These are phyloP conservation scores for Toxicodendron radicans DNA, from an alignment of 345 rosid genomes.

Conservation along the genomic window DNA sequence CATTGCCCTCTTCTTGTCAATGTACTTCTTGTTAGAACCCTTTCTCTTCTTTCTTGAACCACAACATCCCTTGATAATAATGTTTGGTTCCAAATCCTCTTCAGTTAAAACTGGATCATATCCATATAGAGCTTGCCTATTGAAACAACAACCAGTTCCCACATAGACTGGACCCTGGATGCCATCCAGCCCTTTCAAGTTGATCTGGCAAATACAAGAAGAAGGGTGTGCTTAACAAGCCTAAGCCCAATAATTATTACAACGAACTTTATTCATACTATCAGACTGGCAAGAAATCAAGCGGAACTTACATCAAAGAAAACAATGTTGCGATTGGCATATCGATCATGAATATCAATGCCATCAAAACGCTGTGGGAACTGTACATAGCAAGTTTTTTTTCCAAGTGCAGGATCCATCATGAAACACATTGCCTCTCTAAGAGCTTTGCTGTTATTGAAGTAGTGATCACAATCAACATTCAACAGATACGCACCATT, in stretches of 20 bases:
- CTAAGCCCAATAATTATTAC: slow-evolving; percentile 5
- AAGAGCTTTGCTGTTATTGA: slow-evolving; percentile 96
- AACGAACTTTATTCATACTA: not conserved
- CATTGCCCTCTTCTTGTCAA: slow-evolving; percentile 74
- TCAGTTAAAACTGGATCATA: slow-evolving; percentile 97
- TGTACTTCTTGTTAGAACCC: slow-evolving; percentile 63
- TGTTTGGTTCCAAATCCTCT: slow-evolving; percentile 92
- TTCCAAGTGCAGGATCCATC: slow-evolving; percentile 93
- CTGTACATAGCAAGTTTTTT: slow-evolving; percentile 96
- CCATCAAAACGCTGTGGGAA: slow-evolving; percentile 99
- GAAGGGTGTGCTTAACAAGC: slow-evolving; percentile 3
- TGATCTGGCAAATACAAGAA: slow-evolving; percentile 58
- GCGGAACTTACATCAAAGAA: slow-evolving; percentile 85
- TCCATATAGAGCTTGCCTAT: slow-evolving; percentile 97
- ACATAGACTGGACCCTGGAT: slow-evolving; percentile 99
- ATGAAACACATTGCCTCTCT: slow-evolving; percentile 99
- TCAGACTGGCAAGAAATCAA: slow-evolving; percentile 17
- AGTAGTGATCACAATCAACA: slow-evolving; percentile 99
- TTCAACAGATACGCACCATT: slow-evolving; percentile 98
- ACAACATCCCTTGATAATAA: slow-evolving; percentile 93
- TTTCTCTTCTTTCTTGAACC: slow-evolving; percentile 93
- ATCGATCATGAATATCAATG: slow-evolving; percentile 99
- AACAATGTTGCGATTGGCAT: slow-evolving; percentile 97
- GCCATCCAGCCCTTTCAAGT: slow-evolving; percentile 97
- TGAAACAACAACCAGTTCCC: slow-evolving; percentile 99